Conservation (phyloP, 768 basidiomycete species). For the Kwoniella sp. region DNA sequence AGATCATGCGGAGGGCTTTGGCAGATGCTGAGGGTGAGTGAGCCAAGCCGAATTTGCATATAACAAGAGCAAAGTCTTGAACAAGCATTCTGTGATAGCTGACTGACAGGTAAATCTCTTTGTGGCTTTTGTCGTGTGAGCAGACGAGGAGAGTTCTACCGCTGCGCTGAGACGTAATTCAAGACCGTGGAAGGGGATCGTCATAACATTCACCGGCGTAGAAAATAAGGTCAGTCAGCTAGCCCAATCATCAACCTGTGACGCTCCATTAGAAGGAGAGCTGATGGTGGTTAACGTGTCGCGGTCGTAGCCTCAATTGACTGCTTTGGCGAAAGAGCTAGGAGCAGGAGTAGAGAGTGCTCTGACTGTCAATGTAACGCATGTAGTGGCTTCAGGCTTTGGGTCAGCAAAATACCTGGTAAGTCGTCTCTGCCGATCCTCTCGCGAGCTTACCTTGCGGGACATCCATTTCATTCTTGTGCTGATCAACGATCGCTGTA, state of each 20-base stretch:
- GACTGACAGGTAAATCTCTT: not conserved
- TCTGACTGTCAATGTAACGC: conserved; percentile 83
- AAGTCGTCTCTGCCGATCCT: conserved; percentile 33
- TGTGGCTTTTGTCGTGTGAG: not conserved
- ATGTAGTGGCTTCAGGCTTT: conserved; percentile 77
- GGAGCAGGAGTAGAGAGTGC: conserved; percentile 71
- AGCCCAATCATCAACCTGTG: too few relatives aligned
- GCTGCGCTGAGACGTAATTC: conserved; percentile 26
- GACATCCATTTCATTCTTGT: too few relatives aligned
- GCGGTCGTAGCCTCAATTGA: conserved; percentile 64
- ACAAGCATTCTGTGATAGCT: too few relatives aligned
- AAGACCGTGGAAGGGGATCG: conserved; percentile 39
- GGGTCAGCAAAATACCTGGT: conserved; percentile 84
- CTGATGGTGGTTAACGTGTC: conserved; percentile 3
- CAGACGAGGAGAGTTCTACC: conserved; percentile 38
- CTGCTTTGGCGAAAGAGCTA: conserved; percentile 75
- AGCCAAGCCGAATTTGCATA: too few relatives aligned
- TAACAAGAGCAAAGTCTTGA: too few relatives aligned
- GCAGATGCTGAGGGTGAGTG: conserved; percentile 41
- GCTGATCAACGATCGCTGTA: too few relatives aligned
- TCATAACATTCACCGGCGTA: conserved; percentile 46
- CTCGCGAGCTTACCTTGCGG: too few relatives aligned
- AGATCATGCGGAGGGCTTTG: conserved; percentile 33
- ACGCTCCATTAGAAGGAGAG: not conserved
- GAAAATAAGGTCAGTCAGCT: conserved; percentile 42